Conservation (phyloP, 768 basidiomycete genomes). For the Tricholoma sp. region DNA sequence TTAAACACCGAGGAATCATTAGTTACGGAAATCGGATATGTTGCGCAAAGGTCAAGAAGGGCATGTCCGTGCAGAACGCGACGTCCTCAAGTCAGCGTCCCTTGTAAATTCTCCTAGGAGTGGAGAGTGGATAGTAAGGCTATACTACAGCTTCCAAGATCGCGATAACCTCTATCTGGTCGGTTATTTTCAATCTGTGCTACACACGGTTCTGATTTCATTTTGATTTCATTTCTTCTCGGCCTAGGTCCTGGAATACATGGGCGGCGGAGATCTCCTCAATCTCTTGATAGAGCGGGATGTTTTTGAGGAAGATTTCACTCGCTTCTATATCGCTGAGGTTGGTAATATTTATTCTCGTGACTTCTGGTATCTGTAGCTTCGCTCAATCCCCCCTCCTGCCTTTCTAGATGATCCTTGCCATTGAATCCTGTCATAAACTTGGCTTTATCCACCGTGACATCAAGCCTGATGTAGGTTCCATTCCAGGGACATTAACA, state of each 20-base stretch:
- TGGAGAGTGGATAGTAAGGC: constrained; percentile 90
- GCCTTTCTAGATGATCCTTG: constrained; percentile 78
- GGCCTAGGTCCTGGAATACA: constrained; percentile 80
- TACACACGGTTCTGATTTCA: constrained; percentile 27
- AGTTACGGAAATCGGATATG: constrained; percentile 90
- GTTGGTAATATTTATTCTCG: constrained; percentile 34
- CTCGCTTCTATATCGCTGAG: constrained; percentile 93
- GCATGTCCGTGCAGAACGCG: constrained; percentile 93
- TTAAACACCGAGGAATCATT: constrained; percentile 15
- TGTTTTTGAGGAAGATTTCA: constrained; percentile 86
- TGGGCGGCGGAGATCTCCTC: constrained; percentile 95
- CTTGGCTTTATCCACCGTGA: constrained; percentile 97
- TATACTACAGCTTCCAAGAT: constrained; percentile 95
- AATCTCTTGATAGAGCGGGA: constrained; percentile 93
- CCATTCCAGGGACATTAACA: constrained; percentile 7
- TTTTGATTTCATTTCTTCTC: constrained; percentile 39
- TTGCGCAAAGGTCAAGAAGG: constrained; percentile 96
- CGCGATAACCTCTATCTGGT: constrained; percentile 93
- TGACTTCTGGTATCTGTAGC: constrained; percentile 12
- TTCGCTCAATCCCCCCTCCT: constrained; percentile 10
- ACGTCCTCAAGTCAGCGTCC: constrained; percentile 88
- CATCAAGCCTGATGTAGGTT: constrained; percentile 87
- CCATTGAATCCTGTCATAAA: constrained; percentile 89
- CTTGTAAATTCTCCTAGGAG: constrained; percentile 66
- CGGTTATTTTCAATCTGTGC: constrained; percentile 33